Percentiles rank a stretch among this genome's conserved stretches.
Conservation (phyloP, 768 basidiomycete species). For the Phallus indusiatus region DNA sequence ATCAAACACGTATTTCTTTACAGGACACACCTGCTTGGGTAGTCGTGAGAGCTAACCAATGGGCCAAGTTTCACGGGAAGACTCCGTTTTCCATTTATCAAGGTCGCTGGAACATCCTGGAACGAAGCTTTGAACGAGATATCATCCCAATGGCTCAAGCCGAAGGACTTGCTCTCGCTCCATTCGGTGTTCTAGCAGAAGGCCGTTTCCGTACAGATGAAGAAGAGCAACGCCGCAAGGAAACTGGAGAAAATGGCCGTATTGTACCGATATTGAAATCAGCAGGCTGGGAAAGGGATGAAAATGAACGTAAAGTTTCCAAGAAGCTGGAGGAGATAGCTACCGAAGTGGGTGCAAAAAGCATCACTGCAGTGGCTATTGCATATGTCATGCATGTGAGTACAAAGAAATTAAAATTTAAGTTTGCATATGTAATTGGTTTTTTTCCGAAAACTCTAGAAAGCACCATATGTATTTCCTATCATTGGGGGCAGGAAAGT, state of each 20-base stretch:
- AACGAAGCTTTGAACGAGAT: constrained; percentile 43
- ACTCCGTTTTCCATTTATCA: constrained; percentile 48
- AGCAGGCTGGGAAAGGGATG: constrained; percentile 35
- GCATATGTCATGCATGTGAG: constrained; percentile 20
- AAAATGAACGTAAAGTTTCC: constrained; percentile 33
- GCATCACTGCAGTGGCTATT: constrained; percentile 29
- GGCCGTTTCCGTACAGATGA: constrained; percentile 25
- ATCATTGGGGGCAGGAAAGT: constrained; percentile 44
- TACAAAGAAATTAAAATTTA: not conserved
- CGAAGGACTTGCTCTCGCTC: constrained; percentile 27
- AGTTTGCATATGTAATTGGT: constrained; percentile 17
- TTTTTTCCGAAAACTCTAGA: constrained; percentile 49
- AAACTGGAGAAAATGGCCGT: constrained; percentile 21
- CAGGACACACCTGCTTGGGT: constrained; percentile 39
- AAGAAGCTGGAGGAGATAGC: constrained; percentile 42
- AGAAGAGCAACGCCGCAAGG: constrained; percentile 23
- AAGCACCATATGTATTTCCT: constrained; percentile 43
- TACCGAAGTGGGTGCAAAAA: constrained; percentile 36
- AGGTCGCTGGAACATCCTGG: constrained; percentile 34
- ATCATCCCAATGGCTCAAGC: constrained; percentile 36
- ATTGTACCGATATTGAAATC: constrained; percentile 29
- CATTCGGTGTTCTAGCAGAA: constrained; percentile 27
- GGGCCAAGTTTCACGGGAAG: constrained; percentile 37
- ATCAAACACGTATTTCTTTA: constrained; percentile 11
- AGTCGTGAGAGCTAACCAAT: constrained; percentile 39